Evolutionary conservation across 2,329 filamentous ascomycete species (phyloP), one percentile per base, ranked within the genome.

Genomic region (Colletotrichum liaoningense): DNA sequence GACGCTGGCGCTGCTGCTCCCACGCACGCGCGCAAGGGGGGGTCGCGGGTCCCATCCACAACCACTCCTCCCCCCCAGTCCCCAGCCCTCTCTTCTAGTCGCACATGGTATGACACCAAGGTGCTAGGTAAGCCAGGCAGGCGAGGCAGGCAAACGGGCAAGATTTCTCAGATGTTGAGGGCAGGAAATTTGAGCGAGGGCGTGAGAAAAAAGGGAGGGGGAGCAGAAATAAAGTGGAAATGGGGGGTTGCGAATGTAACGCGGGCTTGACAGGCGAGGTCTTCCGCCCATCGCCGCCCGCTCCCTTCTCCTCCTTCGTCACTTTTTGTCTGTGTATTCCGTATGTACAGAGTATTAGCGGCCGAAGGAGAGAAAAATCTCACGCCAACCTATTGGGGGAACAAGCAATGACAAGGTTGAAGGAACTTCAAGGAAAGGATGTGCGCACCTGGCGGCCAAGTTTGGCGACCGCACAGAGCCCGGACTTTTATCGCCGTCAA

Each of bases 241-340:
- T 58, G 63, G 42, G 42, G 42, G 62, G 68, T 72, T 63, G 72
- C 72, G 68, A 74, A 72, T 74, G 68, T 49, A 74, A 74, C 72
- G 57, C 72, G 63, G 72, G 63, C 63, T 59, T 63, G 52, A 72
- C 68, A 68, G 63, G 68, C 72, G 68, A 72, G 67, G 63, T 49
- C 60, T 73, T 52, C 70, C 70, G 70, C 67, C 60, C 67, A 65
- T 57, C 67, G 60, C 33, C 55, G 55, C 56, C 56, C 56, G 56
- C 56, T 28, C 59, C 38, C 38, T 42, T 16, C 14, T 42, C 16
- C 42, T n/a, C 19, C 42, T n/a, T 46, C 16, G 42, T 49, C 42
- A 49, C 42, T 49, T 42, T 42, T 16, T 49, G 42, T 69, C 16
- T 56, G 68, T 46, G 35, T 60, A 57, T 58, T 49, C 56, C 52